These are phyloP conservation scores for Pogostemon cablin DNA, from an alignment of 257 asterid genomes.

Conservation along the genomic window DNA sequence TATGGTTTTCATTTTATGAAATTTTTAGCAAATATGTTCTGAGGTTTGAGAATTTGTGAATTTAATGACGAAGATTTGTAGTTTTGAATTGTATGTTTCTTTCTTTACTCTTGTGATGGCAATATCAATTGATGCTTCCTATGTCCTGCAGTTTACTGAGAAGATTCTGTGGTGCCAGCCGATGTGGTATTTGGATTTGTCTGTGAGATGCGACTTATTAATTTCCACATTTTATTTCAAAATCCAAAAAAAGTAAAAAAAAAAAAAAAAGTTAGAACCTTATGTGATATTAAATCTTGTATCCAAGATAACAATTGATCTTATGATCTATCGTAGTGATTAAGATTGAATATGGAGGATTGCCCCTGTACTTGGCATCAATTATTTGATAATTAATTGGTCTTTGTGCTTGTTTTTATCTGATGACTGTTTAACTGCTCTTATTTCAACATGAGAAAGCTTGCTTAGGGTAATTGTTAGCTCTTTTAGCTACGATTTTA, in stretches of 20 bases:
- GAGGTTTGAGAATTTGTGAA: background rate
- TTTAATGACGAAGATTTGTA: background rate
- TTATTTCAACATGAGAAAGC: background rate
- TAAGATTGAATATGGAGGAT: background rate
- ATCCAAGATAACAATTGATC: background rate
- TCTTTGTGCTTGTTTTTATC: background rate
- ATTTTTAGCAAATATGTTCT: background rate
- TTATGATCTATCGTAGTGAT: background rate
- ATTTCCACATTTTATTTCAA: constrained; percentile 15
- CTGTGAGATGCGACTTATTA: background rate
- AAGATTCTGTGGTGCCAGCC: background rate
- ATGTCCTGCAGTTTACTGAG: background rate
- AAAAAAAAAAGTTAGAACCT: background rate
- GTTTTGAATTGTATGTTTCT: background rate
- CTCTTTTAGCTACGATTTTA: background rate
- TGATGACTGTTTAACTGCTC: constrained; percentile 7
- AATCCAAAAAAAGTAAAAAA: background rate
- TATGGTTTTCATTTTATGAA: background rate
- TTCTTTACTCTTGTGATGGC: constrained; percentile 1
- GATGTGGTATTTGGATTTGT: background rate
- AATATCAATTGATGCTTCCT: background rate
- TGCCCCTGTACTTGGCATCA: background rate
- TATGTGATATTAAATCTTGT: background rate
- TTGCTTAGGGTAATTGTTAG: constrained; percentile 5
- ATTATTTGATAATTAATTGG: background rate